These are phyloP conservation scores for Starmerella ratchasimensis DNA, from an alignment of 805 yeast species.

Conservation along the genomic window DNA sequence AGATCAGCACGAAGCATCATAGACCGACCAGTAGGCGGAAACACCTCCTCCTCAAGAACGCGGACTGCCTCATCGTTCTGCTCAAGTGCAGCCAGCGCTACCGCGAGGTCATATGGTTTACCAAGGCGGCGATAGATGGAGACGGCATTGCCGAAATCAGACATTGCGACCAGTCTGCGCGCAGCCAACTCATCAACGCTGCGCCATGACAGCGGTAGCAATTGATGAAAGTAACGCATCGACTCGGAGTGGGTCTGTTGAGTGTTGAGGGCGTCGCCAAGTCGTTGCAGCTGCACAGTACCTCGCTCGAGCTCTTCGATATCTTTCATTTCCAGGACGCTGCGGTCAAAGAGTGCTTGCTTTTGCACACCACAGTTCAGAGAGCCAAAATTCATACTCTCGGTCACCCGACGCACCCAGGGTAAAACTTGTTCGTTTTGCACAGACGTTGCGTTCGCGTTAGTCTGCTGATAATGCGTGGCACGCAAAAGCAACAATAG, in stretches of 20 bases:
- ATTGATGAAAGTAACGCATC: slow-evolving; percentile 46
- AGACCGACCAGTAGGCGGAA: slow-evolving; percentile 75
- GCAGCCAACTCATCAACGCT: slow-evolving; percentile 69
- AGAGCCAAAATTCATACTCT: slow-evolving; percentile 28
- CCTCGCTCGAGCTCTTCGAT: slow-evolving; percentile 90
- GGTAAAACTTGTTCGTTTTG: slow-evolving; percentile 78
- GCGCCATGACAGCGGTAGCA: slow-evolving; percentile 78
- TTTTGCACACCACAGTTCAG: slow-evolving; percentile 69
- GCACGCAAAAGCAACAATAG: slow-evolving; percentile 61
- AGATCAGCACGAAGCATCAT: slow-evolving; percentile 77
- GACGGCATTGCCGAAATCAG: slow-evolving; percentile 72
- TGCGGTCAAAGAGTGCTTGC: slow-evolving; percentile 80
- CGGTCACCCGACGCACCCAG: slow-evolving; percentile 57
- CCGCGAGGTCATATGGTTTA: slow-evolving; percentile 68
- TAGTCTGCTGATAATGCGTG: slow-evolving; percentile 46
- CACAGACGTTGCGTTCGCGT: slow-evolving; percentile 52
- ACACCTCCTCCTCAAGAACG: slow-evolving; percentile 41
- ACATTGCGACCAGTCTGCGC: slow-evolving; percentile 71
- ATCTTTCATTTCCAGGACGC: slow-evolving; percentile 62
- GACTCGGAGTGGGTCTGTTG: slow-evolving; percentile 28
- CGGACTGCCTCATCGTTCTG: slow-evolving; percentile 52
- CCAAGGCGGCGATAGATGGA: slow-evolving; percentile 74
- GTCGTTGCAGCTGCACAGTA: slow-evolving; percentile 76
- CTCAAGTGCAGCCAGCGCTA: slow-evolving; percentile 80
- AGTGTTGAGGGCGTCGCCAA: slow-evolving; percentile 41